Conservation (phyloP, 2,329 filamentous ascomycete genomes). For the Apiospora saccharicola region DNA sequence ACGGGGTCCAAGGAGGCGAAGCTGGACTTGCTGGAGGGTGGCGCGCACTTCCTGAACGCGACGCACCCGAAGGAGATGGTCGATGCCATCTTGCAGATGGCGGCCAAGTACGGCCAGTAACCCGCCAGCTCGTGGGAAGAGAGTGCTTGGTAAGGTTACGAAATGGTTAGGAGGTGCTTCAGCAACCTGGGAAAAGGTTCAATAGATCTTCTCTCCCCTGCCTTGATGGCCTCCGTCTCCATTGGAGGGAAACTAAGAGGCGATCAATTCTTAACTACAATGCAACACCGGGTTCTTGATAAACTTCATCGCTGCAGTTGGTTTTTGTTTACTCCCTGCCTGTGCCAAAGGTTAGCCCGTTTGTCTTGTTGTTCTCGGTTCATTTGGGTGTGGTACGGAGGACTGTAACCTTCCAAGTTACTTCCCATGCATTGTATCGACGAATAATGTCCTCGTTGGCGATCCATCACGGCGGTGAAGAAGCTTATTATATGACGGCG, state of each 20-base stretch:
- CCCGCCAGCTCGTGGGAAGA: no score
- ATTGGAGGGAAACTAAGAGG: not conserved
- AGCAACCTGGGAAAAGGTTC: not conserved
- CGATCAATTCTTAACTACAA: no score
- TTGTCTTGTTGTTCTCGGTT: not conserved
- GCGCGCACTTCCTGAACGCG: constrained; percentile 57
- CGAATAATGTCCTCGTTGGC: no score
- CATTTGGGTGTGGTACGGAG: no score
- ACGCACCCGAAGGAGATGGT: constrained; percentile 56
- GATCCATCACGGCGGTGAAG: not conserved
- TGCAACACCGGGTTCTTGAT: no score
- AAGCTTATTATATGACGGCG: not conserved
- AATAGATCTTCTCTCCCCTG: not conserved
- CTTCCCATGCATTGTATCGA: not conserved
- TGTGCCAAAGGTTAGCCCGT: not conserved
- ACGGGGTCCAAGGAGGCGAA: constrained; percentile 53
- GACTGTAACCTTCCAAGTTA: not conserved
- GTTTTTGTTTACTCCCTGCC: not conserved
- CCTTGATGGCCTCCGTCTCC: not conserved
- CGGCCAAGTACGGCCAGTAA: constrained; percentile 12
- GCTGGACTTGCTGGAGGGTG: constrained; percentile 52
- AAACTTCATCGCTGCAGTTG: not conserved
- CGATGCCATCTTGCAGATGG: constrained; percentile 44
- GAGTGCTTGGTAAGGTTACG: no score
- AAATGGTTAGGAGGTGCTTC: no score